These are phyloP conservation scores for Boletus coccyginus DNA, from an alignment of 768 basidiomycete species.

Conservation along the genomic window DNA sequence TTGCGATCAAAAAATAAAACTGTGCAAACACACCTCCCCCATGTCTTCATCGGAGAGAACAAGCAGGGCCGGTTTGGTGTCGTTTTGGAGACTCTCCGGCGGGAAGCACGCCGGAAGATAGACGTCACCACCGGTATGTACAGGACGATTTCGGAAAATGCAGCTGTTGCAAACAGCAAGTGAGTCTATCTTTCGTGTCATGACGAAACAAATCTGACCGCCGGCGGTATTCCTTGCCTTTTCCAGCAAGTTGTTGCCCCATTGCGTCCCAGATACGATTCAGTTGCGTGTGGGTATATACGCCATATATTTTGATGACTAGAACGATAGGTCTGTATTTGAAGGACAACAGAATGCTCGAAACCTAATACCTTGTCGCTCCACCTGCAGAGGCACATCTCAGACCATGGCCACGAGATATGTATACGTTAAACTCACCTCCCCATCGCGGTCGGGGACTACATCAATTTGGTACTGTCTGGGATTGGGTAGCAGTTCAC, in stretches of 20 bases:
- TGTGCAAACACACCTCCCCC: slow-evolving; percentile 39
- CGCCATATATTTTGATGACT: slow-evolving; percentile 50
- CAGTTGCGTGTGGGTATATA: slow-evolving; percentile 49
- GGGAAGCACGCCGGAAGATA: slow-evolving; percentile 54
- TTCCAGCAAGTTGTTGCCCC: slow-evolving; percentile 39
- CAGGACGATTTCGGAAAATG: slow-evolving; percentile 39
- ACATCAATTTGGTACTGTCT: slow-evolving; percentile 50
- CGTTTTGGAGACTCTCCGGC: slow-evolving; percentile 27
- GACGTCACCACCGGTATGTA: slow-evolving; percentile 37
- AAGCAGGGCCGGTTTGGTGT: slow-evolving; percentile 20
- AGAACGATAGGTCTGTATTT: not conserved
- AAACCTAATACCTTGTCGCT: slow-evolving; percentile 36
- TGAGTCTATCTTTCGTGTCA: not conserved
- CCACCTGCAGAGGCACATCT: slow-evolving; percentile 28
- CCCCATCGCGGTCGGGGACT: slow-evolving; percentile 35
- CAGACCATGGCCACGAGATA: not conserved
- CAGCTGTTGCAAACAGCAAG: slow-evolving; percentile 40
- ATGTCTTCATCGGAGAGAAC: slow-evolving; percentile 43
- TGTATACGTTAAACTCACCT: slow-evolving; percentile 17
- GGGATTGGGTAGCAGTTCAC: not conserved
- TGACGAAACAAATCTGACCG: slow-evolving; percentile 34
- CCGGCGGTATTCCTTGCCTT: slow-evolving; percentile 50
- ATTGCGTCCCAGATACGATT: slow-evolving; percentile 48
- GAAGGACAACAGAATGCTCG: not conserved
- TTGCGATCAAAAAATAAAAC: not conserved